Conservation (phyloP, 2,329 filamentous ascomycete species). For the Periconia sp. region DNA sequence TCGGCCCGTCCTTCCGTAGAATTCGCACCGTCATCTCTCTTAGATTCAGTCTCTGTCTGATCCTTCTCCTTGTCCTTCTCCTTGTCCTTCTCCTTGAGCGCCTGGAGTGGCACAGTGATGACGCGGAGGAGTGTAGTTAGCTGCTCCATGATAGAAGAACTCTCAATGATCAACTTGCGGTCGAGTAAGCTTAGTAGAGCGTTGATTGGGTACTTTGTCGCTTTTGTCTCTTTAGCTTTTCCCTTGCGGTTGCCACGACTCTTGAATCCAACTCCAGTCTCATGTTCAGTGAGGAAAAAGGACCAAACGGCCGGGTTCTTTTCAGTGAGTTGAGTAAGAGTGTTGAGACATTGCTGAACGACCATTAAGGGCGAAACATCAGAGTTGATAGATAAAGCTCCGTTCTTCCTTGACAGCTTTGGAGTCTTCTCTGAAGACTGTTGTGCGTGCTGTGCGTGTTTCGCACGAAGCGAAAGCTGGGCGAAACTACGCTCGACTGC, state of each 20-base stretch:
- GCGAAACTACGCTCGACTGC: slow-evolving; percentile 96
- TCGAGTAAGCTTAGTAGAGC: slow-evolving; percentile 86
- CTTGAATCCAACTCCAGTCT: slow-evolving; percentile 79
- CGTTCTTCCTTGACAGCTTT: slow-evolving; percentile 77
- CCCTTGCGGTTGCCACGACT: slow-evolving; percentile 79
- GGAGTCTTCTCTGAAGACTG: slow-evolving; percentile 75
- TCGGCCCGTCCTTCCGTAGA: slow-evolving; percentile 24
- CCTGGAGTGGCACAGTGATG: slow-evolving; percentile 84
- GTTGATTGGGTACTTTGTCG: slow-evolving; percentile 89
- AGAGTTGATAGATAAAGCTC: slow-evolving; percentile 69
- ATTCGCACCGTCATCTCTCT: slow-evolving; percentile 37
- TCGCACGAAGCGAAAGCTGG: slow-evolving; percentile 88
- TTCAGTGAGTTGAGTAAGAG: slow-evolving; percentile 81
- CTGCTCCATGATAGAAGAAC: slow-evolving; percentile 94
- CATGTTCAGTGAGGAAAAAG: slow-evolving; percentile 94
- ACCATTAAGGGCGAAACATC: slow-evolving; percentile 94
- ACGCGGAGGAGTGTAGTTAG: slow-evolving; percentile 85
- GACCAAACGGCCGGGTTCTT: slow-evolving; percentile 87
- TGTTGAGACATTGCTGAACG: slow-evolving; percentile 90
- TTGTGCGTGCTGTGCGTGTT: slow-evolving; percentile 70
- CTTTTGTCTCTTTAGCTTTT: slow-evolving; percentile 83
- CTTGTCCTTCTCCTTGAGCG: slow-evolving; percentile 77
- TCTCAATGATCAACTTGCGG: slow-evolving; percentile 95
- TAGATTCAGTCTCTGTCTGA: slow-evolving; percentile 57
- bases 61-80: slow-evolving; percentile 77